Evolutionary conservation across 495 filamentous ascomycete genomes (phyloP), one percentile per base, ranked within the genome.

Genomic region (Jackrogersella minutella): DNA sequence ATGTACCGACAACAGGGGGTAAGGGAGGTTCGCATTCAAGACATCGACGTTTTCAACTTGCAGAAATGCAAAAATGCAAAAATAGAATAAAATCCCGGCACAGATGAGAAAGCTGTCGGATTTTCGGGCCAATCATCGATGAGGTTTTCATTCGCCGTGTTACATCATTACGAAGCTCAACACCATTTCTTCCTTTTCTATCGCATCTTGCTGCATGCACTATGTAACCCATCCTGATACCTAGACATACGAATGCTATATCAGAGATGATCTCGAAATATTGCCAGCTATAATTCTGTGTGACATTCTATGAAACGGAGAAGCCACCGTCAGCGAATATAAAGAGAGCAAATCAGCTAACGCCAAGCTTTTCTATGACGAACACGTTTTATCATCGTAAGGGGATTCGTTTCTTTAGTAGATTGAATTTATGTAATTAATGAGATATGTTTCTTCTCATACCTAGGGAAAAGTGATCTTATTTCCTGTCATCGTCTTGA

Each of bases 11-110:
- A 40, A 2, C 36, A 17, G 10, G 16, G 24, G 30, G 53, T n/a
- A 22, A 9, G 24, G 62, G 43, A 14, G 54, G 44, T 58, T 68
- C 58, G 22, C 64, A 68, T 58, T 56, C 16, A 62, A 57, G 43
- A 68, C 64, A 53, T 62, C 54, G 46, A 49, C 33, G 21, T n/a
- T 53, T 50, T 50, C 8, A 37, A 46, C 51, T 39, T 53, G 58
- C 52, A 63, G 65, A 31, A 49, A 54, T 37, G 66, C 33, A 64
- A 64, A 69, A 69, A 63, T 64, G 59, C 46, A 58, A 60, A 30
- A 30, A 30, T 3, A 30, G 7, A 30, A 30, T 30, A 31, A 50
- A 21, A 52, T 49, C 14, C 44, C 44, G 44, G 31, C 14, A 36
- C 8, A 17, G 14, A 52, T n/a, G n/a, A 52, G 10, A 36, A 5